Percentiles rank a stretch among this genome's conserved stretches.
phyloP scores from a whole-genome alignment of 75 land plant genomes.

The Isoetes taiwanensis region DNA sequence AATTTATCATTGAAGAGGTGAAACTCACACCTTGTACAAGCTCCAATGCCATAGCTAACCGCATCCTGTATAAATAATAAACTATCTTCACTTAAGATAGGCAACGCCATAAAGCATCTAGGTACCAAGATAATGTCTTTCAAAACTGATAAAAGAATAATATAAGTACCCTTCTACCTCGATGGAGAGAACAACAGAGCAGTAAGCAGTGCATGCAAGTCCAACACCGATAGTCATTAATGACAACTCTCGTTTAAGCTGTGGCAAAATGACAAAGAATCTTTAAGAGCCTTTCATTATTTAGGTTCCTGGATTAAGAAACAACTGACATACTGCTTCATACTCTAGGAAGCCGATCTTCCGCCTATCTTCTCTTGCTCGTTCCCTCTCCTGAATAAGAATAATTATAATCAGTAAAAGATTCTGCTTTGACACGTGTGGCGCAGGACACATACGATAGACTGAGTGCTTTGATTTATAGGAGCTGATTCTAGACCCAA shows the following conservation, averaged over 20 bases:
- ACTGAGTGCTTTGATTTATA: conserved; percentile 21
- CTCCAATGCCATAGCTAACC: background rate
- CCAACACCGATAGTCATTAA: conserved; percentile 58
- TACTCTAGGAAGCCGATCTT: conserved; percentile 29
- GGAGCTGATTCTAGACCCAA: conserved; percentile 41
- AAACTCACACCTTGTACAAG: background rate
- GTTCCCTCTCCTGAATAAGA: conserved; percentile 22
- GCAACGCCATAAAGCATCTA: no score
- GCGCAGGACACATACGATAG: conserved; percentile 37
- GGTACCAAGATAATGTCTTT: no score
- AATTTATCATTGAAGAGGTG: background rate
- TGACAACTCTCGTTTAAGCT: conserved; percentile 77
- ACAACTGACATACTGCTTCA: conserved; percentile 26
- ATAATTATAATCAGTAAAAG: background rate
- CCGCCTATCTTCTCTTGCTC: conserved; percentile 20
- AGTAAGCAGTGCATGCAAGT: conserved; percentile 54
- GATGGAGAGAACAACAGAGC: conserved; percentile 41
- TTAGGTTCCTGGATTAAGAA: background rate
- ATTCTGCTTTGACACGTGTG: no score
- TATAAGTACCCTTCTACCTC: no score
- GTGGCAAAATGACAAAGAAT: conserved; percentile 1
- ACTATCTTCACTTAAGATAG: no score
- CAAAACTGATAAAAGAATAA: no score
- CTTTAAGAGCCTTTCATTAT: background rate
- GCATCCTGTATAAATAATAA: background rate